These are phyloP conservation scores for Periconia digitata DNA, from an alignment of 2,329 filamentous ascomycete genomes.

Conservation along the genomic window DNA sequence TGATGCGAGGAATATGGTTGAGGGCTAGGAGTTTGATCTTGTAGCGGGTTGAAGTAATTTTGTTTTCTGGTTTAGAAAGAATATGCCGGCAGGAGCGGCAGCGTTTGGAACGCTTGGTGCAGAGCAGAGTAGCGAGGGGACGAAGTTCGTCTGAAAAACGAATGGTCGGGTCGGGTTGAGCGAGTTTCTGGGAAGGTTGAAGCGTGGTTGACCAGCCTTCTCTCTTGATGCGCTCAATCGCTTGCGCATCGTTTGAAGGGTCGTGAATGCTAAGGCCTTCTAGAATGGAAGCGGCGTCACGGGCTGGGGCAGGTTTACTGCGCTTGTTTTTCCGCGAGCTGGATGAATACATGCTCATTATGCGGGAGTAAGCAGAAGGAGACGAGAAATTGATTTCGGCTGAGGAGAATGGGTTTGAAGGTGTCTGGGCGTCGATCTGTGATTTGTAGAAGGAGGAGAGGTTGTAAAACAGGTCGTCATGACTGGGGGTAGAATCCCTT, in stretches of 20 bases:
- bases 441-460: slow-evolving; percentile 79
- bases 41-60: slow-evolving; percentile 85
- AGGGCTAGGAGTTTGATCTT: slow-evolving; percentile 85
- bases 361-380: slow-evolving; percentile 78
- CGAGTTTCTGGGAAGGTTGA: slow-evolving; percentile 53
- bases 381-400: slow-evolving; percentile 64
- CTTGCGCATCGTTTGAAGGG: slow-evolving; percentile 60
- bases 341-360: slow-evolving; percentile 85
- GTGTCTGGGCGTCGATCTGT: slow-evolving; percentile 63
- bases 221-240: slow-evolving; percentile 57
- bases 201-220: slow-evolving; percentile 69
- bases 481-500: slow-evolving; percentile 47
- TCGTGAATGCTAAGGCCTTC: slow-evolving; percentile 71
- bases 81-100: slow-evolving; percentile 93
- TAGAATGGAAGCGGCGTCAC: slow-evolving; percentile 69
- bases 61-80: slow-evolving; percentile 89
- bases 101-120: slow-evolving; percentile 91
- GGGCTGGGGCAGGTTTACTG: slow-evolving; percentile 72
- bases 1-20: slow-evolving; percentile 83
- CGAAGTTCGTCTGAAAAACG: slow-evolving; percentile 74
- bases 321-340: slow-evolving; percentile 54
- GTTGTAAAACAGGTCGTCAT: slow-evolving; percentile 72
- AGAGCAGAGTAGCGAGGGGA: slow-evolving; percentile 78
- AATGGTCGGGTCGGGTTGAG: slow-evolving; percentile 53
- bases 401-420: slow-evolving; percentile 50